Evolutionary conservation across 78 protist species (phyloP), one percentile per base, ranked within the genome.

Genomic region (Tieghemostelium lacteum): DNA sequence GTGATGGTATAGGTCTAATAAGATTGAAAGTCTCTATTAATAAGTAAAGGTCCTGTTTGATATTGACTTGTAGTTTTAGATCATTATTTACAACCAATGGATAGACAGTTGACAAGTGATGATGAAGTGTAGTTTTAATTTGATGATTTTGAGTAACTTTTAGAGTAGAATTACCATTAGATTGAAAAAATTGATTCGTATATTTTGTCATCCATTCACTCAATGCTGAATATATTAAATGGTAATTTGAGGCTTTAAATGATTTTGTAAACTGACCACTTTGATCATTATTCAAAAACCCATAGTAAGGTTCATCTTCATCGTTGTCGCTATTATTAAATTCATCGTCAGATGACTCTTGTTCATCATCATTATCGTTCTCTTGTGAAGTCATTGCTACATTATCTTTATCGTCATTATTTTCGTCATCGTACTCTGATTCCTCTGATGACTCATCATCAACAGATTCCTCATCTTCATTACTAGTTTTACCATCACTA

Each of bases 1-100:
- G 29, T 42, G 91, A 83, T 58, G 91, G 91, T 55, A 83, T 72
- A 19, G 77, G 72, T 70, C 63, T 66, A 17, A 19, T 45, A 28
- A 83, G 54, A 40, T 61, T 67, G 33, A 83, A 83, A 24, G 91
- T 83, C 12, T 83, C 80, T n/a, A 83, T 22, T 22, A 83, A 60
- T 22, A 60, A 40, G 39, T 20, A 17, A n/a, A 69, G 12, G 20
- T 62, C 24, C 10, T 57, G 69, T 69, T 58, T 66, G 8, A 40
- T n/a, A 42, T 10, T 60, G n/a, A 49, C 33, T 54, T 34, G 26
- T 78, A 58, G 24, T 24, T 45, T 14, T 45, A 45, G 6, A 45
- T 45, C 6, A 16, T 49, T 34, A 72, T 63, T 29, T 69, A 83
- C 40, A 67, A n/a, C n/a, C n/a, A n/a, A n/a, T n/a, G n/a, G n/a